These are phyloP conservation scores for Pyrenophora tritici-repentis DNA, from an alignment of 2,329 filamentous ascomycete species.

Conservation along the genomic window DNA sequence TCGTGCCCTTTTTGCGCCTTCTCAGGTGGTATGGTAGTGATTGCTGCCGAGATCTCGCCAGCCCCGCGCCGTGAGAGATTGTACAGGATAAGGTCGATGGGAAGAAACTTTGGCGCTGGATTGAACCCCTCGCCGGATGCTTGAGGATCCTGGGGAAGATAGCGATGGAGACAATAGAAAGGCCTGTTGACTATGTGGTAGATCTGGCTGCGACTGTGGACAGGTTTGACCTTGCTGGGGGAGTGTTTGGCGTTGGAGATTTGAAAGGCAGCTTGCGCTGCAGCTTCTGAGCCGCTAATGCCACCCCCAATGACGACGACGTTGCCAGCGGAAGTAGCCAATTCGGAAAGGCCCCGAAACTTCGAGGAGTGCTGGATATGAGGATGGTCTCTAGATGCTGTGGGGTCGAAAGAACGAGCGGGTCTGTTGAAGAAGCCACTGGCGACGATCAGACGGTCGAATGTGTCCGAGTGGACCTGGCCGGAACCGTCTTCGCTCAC, in stretches of 20 bases:
- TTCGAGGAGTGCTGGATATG: conserved; percentile 37
- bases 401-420: conserved; percentile 19
- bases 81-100: conserved; percentile 73
- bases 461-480: conserved; percentile 44
- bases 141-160: conserved; percentile 45
- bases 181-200: conserved; percentile 73
- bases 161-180: conserved; percentile 70
- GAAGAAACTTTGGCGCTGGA: conserved; percentile 64
- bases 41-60: conserved; percentile 62
- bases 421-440: conserved; percentile 72
- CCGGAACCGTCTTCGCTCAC: conserved; percentile 20
- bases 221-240: conserved; percentile 42
- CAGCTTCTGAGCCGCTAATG: conserved; percentile 81
- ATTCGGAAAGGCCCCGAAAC: conserved; percentile 29
- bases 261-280: conserved; percentile 72
- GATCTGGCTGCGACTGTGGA: conserved; percentile 57
- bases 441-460: conserved; percentile 73
- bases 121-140: conserved; percentile 41
- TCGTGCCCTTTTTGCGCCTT: conserved; percentile 61
- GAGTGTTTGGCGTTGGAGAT: conserved; percentile 67
- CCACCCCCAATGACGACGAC: conserved; percentile 79
- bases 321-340: conserved; percentile 53
- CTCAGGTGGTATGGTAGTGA: conserved; percentile 67
- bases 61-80: conserved; percentile 68
- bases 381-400: not conserved